phyloP scores from a whole-genome alignment of 2,329 filamentous ascomycete genomes.

The Aspergillus sp. region DNA sequence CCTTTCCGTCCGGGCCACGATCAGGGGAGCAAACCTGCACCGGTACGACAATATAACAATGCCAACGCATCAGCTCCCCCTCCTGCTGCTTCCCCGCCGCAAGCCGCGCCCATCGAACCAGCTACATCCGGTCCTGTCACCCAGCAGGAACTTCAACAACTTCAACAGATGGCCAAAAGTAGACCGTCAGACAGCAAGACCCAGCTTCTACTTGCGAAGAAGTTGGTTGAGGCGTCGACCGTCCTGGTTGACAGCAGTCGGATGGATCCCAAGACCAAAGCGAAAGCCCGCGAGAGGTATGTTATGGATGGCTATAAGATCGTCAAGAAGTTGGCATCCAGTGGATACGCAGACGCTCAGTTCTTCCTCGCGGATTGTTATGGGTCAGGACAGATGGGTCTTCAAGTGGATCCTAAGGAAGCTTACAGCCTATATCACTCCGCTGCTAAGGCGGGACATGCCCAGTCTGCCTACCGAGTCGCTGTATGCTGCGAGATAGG shows the following conservation, averaged over 20 bases:
- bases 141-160: conserved; percentile 70
- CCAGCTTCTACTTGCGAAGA: conserved; percentile 75
- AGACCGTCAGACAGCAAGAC: conserved; percentile 72
- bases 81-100: conserved; percentile 32
- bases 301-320: conserved; percentile 84
- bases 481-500: conserved; percentile 98
- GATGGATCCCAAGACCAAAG: conserved; percentile 64
- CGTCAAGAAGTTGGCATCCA: conserved; percentile 78
- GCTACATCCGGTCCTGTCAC: conserved; percentile 63
- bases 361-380: conserved; percentile 91
- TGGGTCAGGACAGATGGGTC: conserved; percentile 75
- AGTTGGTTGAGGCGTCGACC: conserved; percentile 79
- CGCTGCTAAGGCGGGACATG: conserved; percentile 84
- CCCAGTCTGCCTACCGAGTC: conserved; percentile 85
- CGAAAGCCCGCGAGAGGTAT: conserved; percentile 76
- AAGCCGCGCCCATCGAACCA: conserved; percentile 19
- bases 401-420: conserved; percentile 83
- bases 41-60: conserved; percentile 55
- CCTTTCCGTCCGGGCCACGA: conserved; percentile 57
- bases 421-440: conserved; percentile 93
- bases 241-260: conserved; percentile 74
- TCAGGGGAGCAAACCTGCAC: conserved; percentile 50
- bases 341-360: conserved; percentile 80
- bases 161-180: conserved; percentile 68
- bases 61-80: conserved; percentile 29